Base-by-base conservation (phyloP, 23 red algal species). In the Agarophyton chilense region DNA sequence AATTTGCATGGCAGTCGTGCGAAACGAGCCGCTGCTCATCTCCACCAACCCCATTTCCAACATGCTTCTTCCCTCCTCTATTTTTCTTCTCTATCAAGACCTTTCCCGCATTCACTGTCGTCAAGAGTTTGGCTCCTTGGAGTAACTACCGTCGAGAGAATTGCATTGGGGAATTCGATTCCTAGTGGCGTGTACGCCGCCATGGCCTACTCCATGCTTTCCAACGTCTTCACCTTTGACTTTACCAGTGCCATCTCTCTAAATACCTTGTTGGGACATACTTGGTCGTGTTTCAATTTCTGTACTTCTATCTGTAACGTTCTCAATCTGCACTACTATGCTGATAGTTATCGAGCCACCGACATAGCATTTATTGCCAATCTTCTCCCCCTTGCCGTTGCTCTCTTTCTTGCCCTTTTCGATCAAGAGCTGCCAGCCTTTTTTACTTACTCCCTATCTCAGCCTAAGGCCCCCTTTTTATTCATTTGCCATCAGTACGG, bases 221-320 rank as follows among this genome's bases (percentile, higher is more conserved):
- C 86, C 45, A 90, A 90, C 71, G 86, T 81, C 12, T 81, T 90
- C 74, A 90, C 86, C 14, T 90, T 90, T 71, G 86, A 90, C 73
- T 90, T 60, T 6, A 55, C 86, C 21, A 90, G 75, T 62, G 83
- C 83, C 41, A 88, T 88, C n/a, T 88, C 83, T 35, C 41, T 80
- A 43, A 81, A 57, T 21, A 80, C 86, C 24, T 45, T 90, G 12
- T 36, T 80, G 8, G 86, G 86, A 4, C 81, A 90, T 53, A 55
- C 31, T 0, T 90, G 86, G 86, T 79, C 86, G 16, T 54, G 39
- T 31, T 90, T 90, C 58, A 79, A 90, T 58, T 57, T 90, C 43
- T 58, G 58, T 16, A 72, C 75, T n/a, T 74, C 79, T 50, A 90
- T 90, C 28, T 80, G 70, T 33, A 80, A 80, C 86, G 86, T 90